Percentiles rank a stretch among this genome's conserved stretches.
phyloP scores from a whole-genome alignment of 257 asterid species.

The Scutellaria baicalensis region DNA sequence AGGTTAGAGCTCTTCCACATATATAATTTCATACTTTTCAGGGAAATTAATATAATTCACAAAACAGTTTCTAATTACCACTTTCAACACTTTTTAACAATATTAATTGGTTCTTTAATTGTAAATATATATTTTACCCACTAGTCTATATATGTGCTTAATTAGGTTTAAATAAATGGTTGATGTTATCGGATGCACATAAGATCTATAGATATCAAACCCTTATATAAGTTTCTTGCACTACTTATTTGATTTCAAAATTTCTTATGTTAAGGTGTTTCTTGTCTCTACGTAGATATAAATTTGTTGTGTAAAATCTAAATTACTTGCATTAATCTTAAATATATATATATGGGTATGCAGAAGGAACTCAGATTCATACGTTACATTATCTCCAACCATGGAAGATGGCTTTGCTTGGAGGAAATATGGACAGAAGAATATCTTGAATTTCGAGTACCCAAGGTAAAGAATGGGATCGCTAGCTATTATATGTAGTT shows the following conservation, averaged over 20 bases:
- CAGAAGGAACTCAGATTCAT: constrained; percentile 43
- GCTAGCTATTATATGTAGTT: too few relatives aligned
- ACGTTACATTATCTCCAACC: constrained; percentile 16
- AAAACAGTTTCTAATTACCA: too few relatives aligned
- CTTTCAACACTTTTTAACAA: too few relatives aligned
- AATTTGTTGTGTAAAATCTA: neutral
- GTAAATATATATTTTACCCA: too few relatives aligned
- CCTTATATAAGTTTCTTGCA: too few relatives aligned
- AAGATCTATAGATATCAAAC: too few relatives aligned
- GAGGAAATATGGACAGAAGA: constrained; percentile 90
- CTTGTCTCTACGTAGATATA: neutral
- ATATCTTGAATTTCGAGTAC: constrained; percentile 32
- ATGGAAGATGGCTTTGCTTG: constrained; percentile 60
- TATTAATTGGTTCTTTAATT: too few relatives aligned
- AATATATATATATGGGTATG: neutral
- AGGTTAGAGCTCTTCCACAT: neutral
- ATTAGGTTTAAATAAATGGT: too few relatives aligned
- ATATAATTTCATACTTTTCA: too few relatives aligned
- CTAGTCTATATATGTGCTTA: too few relatives aligned
- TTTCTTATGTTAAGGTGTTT: neutral
- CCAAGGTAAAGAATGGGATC: constrained; percentile 48
- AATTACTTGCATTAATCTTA: neutral
- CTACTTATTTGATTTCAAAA: neutral
- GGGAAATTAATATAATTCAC: too few relatives aligned
- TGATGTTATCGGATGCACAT: too few relatives aligned